Evolutionary conservation across 1,284 basidiomycete species (phyloP).

Genomic region (Papiliotrema laurentii): DNA sequence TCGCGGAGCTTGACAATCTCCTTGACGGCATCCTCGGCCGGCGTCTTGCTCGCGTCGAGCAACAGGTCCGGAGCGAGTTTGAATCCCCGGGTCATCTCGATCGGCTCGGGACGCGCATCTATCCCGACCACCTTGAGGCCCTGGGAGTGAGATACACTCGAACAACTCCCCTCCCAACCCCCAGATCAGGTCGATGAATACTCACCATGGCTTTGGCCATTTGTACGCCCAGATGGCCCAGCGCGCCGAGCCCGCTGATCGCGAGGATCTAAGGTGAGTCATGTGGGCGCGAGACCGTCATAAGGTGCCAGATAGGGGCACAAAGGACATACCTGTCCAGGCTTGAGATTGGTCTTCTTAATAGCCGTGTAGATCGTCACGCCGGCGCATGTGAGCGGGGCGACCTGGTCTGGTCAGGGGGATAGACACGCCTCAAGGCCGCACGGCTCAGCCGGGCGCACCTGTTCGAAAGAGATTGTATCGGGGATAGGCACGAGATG

Average conservation of each 20-base stretch:
- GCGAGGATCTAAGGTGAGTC: constrained; percentile 14
- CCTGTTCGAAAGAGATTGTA: constrained; percentile 22
- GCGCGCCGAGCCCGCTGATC: constrained; percentile 26
- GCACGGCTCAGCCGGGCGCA: neutral
- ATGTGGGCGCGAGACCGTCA: no score
- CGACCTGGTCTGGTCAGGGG: constrained; percentile 16
- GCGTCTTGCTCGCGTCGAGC: constrained; percentile 14
- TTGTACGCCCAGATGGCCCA: constrained; percentile 27
- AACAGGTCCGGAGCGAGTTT: constrained; percentile 14
- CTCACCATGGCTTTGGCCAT: constrained; percentile 30
- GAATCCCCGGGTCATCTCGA: constrained; percentile 8
- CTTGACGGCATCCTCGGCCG: constrained; percentile 12
- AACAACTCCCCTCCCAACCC: no score
- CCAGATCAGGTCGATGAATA: no score
- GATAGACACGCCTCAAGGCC: no score
- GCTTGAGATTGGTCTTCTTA: constrained; percentile 17
- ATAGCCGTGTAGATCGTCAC: constrained; percentile 27
- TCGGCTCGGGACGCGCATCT: constrained; percentile 17
- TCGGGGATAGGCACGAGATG: constrained; percentile 16
- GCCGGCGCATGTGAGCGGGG: constrained; percentile 28
- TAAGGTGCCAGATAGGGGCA: neutral
- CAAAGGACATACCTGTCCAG: constrained; percentile 5
- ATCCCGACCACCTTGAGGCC: constrained; percentile 21
- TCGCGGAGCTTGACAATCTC: constrained; percentile 13
- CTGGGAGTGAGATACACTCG: neutral